A percentile compares a stretch with the other conserved stretches of the same genome.
phyloP scores from a whole-genome alignment of 2,329 filamentous ascomycete genomes.

The Fonsecaea erecta region DNA sequence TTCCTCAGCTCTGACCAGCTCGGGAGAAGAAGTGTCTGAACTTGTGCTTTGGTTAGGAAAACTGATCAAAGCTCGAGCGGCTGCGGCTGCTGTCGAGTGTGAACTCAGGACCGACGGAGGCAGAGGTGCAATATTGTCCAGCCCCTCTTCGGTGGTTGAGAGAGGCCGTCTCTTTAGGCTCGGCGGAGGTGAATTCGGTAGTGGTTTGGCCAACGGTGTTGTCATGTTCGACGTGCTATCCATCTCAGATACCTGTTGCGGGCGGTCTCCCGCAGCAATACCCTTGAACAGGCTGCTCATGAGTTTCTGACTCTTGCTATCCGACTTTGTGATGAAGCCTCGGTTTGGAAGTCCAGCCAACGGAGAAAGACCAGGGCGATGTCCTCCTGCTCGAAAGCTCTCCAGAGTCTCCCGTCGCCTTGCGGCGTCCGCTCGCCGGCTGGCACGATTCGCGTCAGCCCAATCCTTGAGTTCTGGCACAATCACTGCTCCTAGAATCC shows the following conservation, averaged over 20 bases:
- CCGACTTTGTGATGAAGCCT: constrained; percentile 22
- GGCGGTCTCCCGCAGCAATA: constrained; percentile 46
- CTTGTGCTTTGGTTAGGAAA: constrained; percentile 31
- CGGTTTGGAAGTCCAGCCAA: constrained; percentile 26
- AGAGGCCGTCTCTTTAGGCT: constrained; percentile 40
- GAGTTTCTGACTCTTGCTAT: constrained; percentile 44
- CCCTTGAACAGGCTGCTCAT: constrained; percentile 52
- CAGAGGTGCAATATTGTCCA: constrained; percentile 47
- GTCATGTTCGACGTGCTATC: constrained; percentile 62
- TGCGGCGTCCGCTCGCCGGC: constrained; percentile 40
- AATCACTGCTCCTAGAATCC: constrained; percentile 58
- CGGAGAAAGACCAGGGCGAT: constrained; percentile 21
- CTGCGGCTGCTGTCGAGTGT: constrained; percentile 39
- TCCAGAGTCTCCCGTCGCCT: constrained; percentile 26
- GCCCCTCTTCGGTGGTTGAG: constrained; percentile 43
- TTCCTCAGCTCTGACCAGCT: constrained; percentile 16
- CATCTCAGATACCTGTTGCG: constrained; percentile 42
- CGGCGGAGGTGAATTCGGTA: constrained; percentile 48
- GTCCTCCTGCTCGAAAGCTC: constrained; percentile 22
- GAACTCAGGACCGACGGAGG: constrained; percentile 51
- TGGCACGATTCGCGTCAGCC: constrained; percentile 43
- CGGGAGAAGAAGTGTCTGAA: constrained; percentile 24
- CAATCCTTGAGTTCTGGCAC: constrained; percentile 54
- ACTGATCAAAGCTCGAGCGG: constrained; percentile 33
- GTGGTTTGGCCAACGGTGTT: constrained; percentile 59